phyloP scores from a whole-genome alignment of 2,329 filamentous ascomycete genomes.

The Camptophora hylomeconis region DNA sequence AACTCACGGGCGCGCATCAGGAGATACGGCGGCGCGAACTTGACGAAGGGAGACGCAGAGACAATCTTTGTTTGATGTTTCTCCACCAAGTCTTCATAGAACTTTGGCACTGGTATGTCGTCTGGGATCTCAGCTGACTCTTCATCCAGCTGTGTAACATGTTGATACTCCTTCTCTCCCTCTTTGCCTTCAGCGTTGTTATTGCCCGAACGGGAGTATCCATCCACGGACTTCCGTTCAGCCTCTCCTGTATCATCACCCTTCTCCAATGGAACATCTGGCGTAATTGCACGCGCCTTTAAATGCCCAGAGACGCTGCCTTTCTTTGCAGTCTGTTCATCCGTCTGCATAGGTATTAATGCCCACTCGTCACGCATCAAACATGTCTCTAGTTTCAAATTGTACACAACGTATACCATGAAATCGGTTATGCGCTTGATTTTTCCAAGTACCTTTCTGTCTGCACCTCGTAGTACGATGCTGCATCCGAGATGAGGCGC shows the following conservation, averaged over 20 bases:
- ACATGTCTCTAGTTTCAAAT: slow-evolving; percentile 87
- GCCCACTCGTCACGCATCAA: slow-evolving; percentile 88
- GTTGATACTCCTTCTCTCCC: slow-evolving; percentile 5
- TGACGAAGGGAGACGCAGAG: slow-evolving; percentile 91
- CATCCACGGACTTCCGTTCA: slow-evolving; percentile 8
- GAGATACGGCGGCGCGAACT: slow-evolving; percentile 85
- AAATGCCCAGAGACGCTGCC: slow-evolving; percentile 1
- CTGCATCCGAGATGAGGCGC: slow-evolving; percentile 85
- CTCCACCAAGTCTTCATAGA: slow-evolving; percentile 88
- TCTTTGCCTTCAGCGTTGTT: slow-evolving; percentile 9
- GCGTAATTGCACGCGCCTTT: neutral
- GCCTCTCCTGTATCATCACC: slow-evolving; percentile 1
- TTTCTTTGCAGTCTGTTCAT: neutral
- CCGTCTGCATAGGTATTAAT: slow-evolving; percentile 52
- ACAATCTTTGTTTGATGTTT: slow-evolving; percentile 88
- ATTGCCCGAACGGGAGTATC: slow-evolving; percentile 7
- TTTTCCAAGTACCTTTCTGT: slow-evolving; percentile 55
- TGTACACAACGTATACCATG: slow-evolving; percentile 98
- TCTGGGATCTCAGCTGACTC: slow-evolving; percentile 52
- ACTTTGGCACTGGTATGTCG: slow-evolving; percentile 73
- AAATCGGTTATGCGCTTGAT: slow-evolving; percentile 95
- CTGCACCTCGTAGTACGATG: slow-evolving; percentile 75
- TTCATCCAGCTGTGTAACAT: neutral
- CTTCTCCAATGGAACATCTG: neutral
- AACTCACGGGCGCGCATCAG: slow-evolving; percentile 86